Conservation (phyloP, 495 filamentous ascomycete species). For the Sordaria brevicollis region DNA sequence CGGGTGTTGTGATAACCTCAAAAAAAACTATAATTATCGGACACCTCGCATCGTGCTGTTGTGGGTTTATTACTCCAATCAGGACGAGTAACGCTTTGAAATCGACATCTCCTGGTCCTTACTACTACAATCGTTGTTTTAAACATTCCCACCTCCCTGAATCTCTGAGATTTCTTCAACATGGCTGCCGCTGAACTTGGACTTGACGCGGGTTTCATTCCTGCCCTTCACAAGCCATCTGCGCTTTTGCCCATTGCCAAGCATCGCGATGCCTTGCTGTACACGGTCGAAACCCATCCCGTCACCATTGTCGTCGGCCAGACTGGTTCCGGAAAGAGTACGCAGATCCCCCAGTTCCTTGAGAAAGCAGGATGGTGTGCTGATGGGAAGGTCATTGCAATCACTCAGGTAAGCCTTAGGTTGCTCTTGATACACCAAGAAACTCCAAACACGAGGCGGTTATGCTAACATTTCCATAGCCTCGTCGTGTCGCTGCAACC, state of each 20-base stretch:
- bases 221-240: conserved; percentile 67
- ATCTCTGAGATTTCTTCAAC: neutral
- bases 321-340: conserved; percentile 87
- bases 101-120: neutral
- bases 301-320: conserved; percentile 82
- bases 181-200: conserved; percentile 45
- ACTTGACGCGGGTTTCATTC: conserved; percentile 56
- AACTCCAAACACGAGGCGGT: neutral
- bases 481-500: conserved; percentile 83
- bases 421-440: neutral
- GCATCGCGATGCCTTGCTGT: conserved; percentile 62
- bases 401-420: conserved; percentile 67
- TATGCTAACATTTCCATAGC: conserved; percentile 39
- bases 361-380: conserved; percentile 83
- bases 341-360: conserved; percentile 80
- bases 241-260: conserved; percentile 68
- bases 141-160: neutral
- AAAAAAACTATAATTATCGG: neutral
- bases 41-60: neutral
- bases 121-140: neutral
- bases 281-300: conserved; percentile 64
- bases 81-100: neutral
- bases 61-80: neutral
- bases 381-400: conserved; percentile 67
- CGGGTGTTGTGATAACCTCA: neutral